Evolutionary conservation across 1,284 basidiomycete genomes (phyloP), one percentile per base, ranked within the genome.

Genomic region (Tilletia caries): DNA sequence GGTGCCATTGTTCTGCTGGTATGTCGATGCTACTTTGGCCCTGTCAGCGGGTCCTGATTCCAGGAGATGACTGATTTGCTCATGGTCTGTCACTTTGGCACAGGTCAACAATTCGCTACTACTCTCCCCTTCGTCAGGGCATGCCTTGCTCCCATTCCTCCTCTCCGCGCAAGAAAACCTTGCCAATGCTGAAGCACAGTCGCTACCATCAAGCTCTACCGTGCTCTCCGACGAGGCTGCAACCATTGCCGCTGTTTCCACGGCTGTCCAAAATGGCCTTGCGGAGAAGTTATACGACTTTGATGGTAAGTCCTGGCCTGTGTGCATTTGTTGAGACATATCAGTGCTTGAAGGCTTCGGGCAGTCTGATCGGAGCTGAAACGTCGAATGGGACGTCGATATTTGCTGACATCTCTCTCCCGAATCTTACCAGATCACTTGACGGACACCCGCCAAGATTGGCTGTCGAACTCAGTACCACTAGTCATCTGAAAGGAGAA

Each of bases 81-180:
- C 37, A 15, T 6, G 8, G 37, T 15, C 37, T 41, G 10, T 41
- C 37, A 41, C 15, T 15, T 15, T 15, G 37, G 15, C 37, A 41
- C 41, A 65, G 64, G 64, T 65, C 23, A 65, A 65, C 64, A 65
- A 65, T 37, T 27, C 64, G 15, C 64, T 65, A 3, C 64, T 65
- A 13, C 41, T 65, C 34, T 65, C 64, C 27, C 34, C 64, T 12
- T 44, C 64, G 12, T 65, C 64, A 33, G 58, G 58, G 34, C 58
- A 62, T 37, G 58, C 58, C 29, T 29, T 62, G 15, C 29, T 62
- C 18, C 58, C 58, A 3, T 62, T 62, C 58, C 20, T 13, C 27
- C 32, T 62, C 27, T 23, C 58, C 6, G 12, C 58, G 18, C 18
- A 25, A 20, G 29, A 10, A 20, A 13, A 25, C 33, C 13, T 29